Conservation (phyloP, 1,284 basidiomycete species). For the Irpex sp. region DNA sequence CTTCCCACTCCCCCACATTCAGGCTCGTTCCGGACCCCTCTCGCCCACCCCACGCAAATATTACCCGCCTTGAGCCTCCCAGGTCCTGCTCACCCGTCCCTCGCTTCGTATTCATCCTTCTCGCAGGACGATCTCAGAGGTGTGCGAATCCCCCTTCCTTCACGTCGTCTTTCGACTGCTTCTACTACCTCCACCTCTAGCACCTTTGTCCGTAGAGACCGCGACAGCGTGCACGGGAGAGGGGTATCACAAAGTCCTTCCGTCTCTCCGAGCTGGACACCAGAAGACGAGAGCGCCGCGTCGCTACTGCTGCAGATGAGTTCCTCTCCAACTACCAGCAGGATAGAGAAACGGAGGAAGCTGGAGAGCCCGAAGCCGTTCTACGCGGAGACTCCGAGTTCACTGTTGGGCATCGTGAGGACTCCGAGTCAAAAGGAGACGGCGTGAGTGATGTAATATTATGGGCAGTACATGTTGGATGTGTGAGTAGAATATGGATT, state of each 20-base stretch:
- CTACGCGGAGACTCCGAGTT: conserved; percentile 17
- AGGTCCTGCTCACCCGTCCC: conserved; percentile 24
- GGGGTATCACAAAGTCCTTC: conserved; percentile 15
- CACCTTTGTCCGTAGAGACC: background rate
- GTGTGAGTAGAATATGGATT: no score
- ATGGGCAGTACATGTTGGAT: no score
- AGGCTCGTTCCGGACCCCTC: conserved; percentile 28
- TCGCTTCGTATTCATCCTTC: background rate
- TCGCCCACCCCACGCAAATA: conserved; percentile 15
- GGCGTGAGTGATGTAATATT: background rate
- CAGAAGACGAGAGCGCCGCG: conserved; percentile 68
- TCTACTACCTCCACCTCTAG: background rate
- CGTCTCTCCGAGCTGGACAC: conserved; percentile 43
- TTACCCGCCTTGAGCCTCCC: conserved; percentile 37
- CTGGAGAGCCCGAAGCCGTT: background rate
- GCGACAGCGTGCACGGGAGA: background rate
- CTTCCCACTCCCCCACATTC: conserved; percentile 47
- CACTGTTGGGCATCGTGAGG: conserved; percentile 13
- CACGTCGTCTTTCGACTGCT: conserved; percentile 9
- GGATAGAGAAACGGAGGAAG: background rate
- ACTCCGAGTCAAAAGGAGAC: background rate
- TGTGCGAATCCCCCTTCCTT: conserved; percentile 5
- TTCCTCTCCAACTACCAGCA: conserved; percentile 18
- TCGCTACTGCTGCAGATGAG: conserved; percentile 64
- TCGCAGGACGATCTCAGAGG: background rate